A percentile compares a stretch with the other conserved stretches of the same genome.
phyloP scores from a whole-genome alignment of 2,329 filamentous ascomycete species.

The Xylariaceae sp. region DNA sequence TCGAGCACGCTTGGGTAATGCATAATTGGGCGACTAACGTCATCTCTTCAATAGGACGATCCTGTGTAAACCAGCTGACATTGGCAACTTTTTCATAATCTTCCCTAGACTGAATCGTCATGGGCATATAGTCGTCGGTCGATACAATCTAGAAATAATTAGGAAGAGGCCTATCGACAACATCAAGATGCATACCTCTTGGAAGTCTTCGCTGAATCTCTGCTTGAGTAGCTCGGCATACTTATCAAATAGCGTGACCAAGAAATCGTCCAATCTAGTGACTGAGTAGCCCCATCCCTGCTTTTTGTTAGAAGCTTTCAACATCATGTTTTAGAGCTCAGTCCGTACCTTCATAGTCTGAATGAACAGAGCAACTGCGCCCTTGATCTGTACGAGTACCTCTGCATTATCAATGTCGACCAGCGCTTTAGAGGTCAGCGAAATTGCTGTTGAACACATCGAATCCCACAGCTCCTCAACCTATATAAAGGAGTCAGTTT shows the following conservation, averaged over 20 bases:
- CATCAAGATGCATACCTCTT: constrained; percentile 58
- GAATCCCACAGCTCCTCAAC: constrained; percentile 99
- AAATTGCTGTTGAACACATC: constrained; percentile 86
- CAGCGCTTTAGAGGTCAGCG: constrained; percentile 74
- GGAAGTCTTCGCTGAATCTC: constrained; percentile 91
- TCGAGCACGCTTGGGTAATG: constrained; percentile 45
- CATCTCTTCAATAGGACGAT: constrained; percentile 71
- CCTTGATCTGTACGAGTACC: constrained; percentile 89
- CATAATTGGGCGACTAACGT: constrained; percentile 47
- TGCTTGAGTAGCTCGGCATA: constrained; percentile 89
- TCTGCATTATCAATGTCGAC: constrained; percentile 82
- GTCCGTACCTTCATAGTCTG: constrained; percentile 86
- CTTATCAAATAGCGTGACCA: constrained; percentile 87
- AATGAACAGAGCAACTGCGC: constrained; percentile 87
- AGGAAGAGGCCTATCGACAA: constrained; percentile 4
- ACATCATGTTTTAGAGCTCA: background rate
- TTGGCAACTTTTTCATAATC: constrained; percentile 96
- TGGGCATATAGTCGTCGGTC: constrained; percentile 99
- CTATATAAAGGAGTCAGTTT: constrained; percentile 37
- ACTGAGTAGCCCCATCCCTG: constrained; percentile 90
- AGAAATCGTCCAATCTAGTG: constrained; percentile 72
- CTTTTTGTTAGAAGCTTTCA: background rate
- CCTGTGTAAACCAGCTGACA: constrained; percentile 92
- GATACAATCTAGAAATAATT: constrained; percentile 56
- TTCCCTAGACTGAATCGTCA: constrained; percentile 86